Percentiles rank a stretch among this genome's conserved stretches.
These are phyloP conservation scores for Cephaloascus albidus DNA, from an alignment of 805 yeast genomes.

Conservation along the genomic window DNA sequence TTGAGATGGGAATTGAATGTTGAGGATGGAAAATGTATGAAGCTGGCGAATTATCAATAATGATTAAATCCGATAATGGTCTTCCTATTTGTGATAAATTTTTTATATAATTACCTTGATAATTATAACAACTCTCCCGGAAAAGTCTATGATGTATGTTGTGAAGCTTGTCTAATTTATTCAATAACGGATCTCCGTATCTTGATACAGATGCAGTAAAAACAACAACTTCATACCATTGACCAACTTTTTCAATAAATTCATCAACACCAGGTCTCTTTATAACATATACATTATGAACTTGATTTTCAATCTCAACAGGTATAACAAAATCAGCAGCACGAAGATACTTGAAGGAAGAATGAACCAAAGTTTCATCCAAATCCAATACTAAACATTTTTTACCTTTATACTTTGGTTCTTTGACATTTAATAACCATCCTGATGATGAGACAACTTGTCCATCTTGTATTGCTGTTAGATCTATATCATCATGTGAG, in stretches of 20 bases:
- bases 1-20: constrained; percentile 93
- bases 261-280: constrained; percentile 98
- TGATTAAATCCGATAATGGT: constrained; percentile 76
- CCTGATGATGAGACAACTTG: constrained; percentile 62
- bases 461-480: constrained; percentile 60
- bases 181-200: constrained; percentile 92
- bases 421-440: constrained; percentile 52
- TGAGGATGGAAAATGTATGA: constrained; percentile 97
- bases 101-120: constrained; percentile 92
- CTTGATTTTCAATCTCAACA: constrained; percentile 88
- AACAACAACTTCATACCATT: constrained; percentile 88
- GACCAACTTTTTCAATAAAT: constrained; percentile 74
- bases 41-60: constrained; percentile 95
- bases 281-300: constrained; percentile 91
- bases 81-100: constrained; percentile 92
- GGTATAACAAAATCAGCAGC: constrained; percentile 96
- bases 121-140: constrained; percentile 88
- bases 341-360: constrained; percentile 83
- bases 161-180: constrained; percentile 70
- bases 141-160: constrained; percentile 85
- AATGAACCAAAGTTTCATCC: constrained; percentile 95
- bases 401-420: constrained; percentile 40
- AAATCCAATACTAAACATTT: constrained; percentile 88
- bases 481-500: constrained; percentile 34
- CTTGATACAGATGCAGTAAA: constrained; percentile 94